Conservation (phyloP, 2,329 filamentous ascomycete species). For the Ascochyta koolunga region DNA sequence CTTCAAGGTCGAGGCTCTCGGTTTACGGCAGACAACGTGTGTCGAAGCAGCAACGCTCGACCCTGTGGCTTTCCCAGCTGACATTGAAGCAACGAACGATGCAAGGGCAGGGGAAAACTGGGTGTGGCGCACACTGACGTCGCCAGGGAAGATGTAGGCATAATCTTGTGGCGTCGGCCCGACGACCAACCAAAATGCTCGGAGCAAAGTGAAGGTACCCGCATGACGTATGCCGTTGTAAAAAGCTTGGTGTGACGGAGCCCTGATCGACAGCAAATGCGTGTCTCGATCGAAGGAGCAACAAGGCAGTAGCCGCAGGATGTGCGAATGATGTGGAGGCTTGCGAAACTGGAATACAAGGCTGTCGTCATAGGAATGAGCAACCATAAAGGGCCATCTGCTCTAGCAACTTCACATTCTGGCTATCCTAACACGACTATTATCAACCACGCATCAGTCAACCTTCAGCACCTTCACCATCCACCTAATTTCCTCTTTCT, state of each 20-base stretch:
- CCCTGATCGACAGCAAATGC: slow-evolving; percentile 12
- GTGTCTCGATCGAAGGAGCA: slow-evolving; percentile 8
- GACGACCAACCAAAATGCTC: slow-evolving; percentile 1
- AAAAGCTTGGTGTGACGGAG: slow-evolving; percentile 12
- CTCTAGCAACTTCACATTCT: neutral
- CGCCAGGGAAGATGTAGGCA: neutral
- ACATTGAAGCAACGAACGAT: slow-evolving; percentile 7
- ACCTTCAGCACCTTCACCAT: neutral
- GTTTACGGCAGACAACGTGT: neutral
- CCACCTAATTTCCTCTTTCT: neutral
- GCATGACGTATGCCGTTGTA: slow-evolving; percentile 13
- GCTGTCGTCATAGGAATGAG: slow-evolving; percentile 14
- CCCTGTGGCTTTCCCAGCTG: slow-evolving; percentile 14
- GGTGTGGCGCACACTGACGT: slow-evolving; percentile 14
- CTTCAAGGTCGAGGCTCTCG: neutral
- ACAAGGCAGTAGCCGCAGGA: slow-evolving; percentile 7
- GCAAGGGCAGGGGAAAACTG: slow-evolving; percentile 5
- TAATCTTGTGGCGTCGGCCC: slow-evolving; percentile 6
- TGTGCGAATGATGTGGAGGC: slow-evolving; percentile 12
- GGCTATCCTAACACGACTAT: neutral
- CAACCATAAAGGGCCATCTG: slow-evolving; percentile 7
- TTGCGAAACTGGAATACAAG: slow-evolving; percentile 15
- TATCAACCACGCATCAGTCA: neutral
- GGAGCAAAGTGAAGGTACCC: neutral
- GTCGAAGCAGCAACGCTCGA: neutral